Conservation (phyloP, 306 rosid species). For the Quercus dentata region DNA sequence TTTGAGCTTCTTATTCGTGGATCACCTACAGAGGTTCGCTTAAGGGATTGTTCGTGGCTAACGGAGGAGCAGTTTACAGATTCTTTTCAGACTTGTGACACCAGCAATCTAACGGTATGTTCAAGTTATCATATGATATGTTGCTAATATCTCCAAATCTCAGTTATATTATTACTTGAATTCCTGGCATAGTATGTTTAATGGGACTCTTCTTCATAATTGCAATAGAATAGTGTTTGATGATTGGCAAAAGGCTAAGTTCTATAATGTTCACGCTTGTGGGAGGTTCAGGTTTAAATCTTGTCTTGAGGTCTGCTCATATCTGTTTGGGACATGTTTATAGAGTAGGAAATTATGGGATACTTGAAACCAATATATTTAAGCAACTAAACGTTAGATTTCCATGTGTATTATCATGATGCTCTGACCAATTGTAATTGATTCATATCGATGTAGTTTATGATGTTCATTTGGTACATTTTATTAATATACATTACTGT, state of each 20-base stretch:
- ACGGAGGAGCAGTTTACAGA: slow-evolving; percentile 57
- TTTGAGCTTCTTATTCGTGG: slow-evolving; percentile 55
- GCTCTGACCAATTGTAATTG: not conserved
- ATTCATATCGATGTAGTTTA: not conserved
- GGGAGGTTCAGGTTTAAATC: not conserved
- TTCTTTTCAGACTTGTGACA: slow-evolving; percentile 44
- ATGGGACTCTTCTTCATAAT: not conserved
- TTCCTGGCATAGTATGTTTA: not conserved
- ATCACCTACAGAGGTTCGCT: slow-evolving; percentile 65
- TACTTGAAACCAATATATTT: not conserved
- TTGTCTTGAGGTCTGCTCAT: not conserved
- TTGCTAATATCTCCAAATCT: not conserved
- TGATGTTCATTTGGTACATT: not conserved
- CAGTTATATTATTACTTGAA: not conserved
- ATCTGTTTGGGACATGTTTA: not conserved
- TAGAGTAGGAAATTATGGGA: not conserved
- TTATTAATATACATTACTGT: not conserved
- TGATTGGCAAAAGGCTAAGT: not conserved
- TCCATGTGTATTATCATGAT: not conserved
- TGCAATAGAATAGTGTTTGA: not conserved
- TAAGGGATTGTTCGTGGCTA: slow-evolving; percentile 82
- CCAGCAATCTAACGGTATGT: slow-evolving; percentile 51
- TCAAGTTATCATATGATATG: slow-evolving; percentile 2
- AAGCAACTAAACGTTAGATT: not conserved
- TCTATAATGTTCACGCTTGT: not conserved